Evolutionary conservation across 192 early-diverging fungal genomes (phyloP), one percentile per base, ranked within the genome.

Genomic region (Coemansia sp.): DNA sequence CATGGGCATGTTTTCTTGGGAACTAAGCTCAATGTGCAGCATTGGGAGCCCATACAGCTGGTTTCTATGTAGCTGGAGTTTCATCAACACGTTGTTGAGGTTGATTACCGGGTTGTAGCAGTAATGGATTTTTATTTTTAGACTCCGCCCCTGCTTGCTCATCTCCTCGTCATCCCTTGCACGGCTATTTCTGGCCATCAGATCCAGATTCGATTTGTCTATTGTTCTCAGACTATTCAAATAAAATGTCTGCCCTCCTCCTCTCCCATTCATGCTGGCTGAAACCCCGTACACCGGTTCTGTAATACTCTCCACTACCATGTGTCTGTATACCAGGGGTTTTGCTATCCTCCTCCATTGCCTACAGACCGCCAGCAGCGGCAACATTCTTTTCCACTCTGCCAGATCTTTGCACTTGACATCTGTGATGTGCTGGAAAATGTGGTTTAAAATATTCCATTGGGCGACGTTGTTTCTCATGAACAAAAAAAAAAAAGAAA

Each of bases 321-420:
- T 19, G 22, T 13, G 45, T 15, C 19, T 8, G 45, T 70, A 70
- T 0, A 70, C 68, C 3, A 59, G 45, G 9, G 61, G 61, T 10
- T 46, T 16, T 15, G 55, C 55, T 5, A 37, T 13, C n/a, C 8
- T 48, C 10, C 68, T 59, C 68, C 68, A 70, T 12, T 13, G 4
- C 7, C 18, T 47, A 42, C 68, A 70, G 9, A 70, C 46, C 19
- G 62, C 22, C n/a, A 70, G 62, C 54, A 70, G 41, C 8, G 55
- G 45, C 43, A 64, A 55, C 36, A 46, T 59, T 19, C 37, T 18
- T 22, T 58, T 70, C 68, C 68, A 70, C 6, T 70, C 62, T 1
- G 39, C 21, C 39, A 64, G 36, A 7, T n/a, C n/a, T 8, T n/a
- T 52, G n/a, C 51, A 52, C n/a, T 52, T n/a, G 16, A 21, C 21